A percentile compares a stretch with the other conserved stretches of the same genome.
Evolutionary conservation across 139 green algal genomes (phyloP).

Genomic region (Auxenochlorella pyrenoidosa): DNA sequence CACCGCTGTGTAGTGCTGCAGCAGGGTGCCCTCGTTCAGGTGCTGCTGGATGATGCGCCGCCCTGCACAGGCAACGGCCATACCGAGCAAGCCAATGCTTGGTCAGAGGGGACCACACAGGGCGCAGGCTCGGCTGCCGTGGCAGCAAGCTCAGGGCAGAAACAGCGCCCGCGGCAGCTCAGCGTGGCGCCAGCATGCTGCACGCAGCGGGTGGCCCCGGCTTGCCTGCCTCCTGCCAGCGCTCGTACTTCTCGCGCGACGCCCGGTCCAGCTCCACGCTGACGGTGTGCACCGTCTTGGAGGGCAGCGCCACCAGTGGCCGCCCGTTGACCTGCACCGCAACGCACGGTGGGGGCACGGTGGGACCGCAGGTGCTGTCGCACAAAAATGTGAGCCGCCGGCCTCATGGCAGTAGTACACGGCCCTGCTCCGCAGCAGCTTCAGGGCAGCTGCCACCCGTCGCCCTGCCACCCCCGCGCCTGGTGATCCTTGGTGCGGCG

Average conservation of each 20-base stretch:
- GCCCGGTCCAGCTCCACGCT: slow-evolving; percentile 52
- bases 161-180: no score
- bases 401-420: neutral
- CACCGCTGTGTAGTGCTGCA: slow-evolving; percentile 20
- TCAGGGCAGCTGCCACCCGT: neutral
- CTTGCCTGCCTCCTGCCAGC: slow-evolving; percentile 38
- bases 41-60: slow-evolving; percentile 45
- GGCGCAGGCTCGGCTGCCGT: no score
- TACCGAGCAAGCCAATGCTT: no score
- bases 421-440: neutral
- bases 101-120: no score
- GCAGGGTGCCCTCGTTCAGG: slow-evolving; percentile 47
- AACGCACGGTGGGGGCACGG: neutral
- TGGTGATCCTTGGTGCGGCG: slow-evolving; percentile 62
- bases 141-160: no score
- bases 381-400: neutral
- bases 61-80: slow-evolving; percentile 4
- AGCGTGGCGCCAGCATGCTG: no score
- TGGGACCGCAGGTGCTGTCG: neutral
- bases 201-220: no score
- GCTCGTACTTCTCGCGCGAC: slow-evolving; percentile 51
- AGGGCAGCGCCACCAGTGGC: slow-evolving; percentile 64
- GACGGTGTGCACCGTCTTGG: slow-evolving; percentile 52
- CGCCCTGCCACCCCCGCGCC: neutral
- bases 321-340: slow-evolving; percentile 37